Conservation (phyloP, 2,329 filamentous ascomycete species). For the Fonsecaea multimorphosa region DNA sequence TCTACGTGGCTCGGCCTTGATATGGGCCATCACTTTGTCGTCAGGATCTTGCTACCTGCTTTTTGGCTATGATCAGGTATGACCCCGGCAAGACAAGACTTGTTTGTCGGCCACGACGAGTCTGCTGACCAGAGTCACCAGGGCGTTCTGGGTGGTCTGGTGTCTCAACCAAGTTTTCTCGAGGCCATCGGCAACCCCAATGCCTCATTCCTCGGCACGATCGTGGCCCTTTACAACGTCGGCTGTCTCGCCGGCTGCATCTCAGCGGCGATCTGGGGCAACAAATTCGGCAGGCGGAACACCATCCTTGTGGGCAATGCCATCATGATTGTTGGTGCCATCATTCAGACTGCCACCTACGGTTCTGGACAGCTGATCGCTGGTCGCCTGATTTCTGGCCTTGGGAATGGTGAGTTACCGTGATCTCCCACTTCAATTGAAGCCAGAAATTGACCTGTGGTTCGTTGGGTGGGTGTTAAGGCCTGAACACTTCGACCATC, state of each 20-base stretch:
- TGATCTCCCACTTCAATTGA: too few species aligned
- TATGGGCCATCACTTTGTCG: constrained; percentile 27
- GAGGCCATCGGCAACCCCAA: constrained; percentile 39
- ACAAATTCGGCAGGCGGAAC: constrained; percentile 46
- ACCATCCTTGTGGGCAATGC: constrained; percentile 64
- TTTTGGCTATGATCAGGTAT: constrained; percentile 42
- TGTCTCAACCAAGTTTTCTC: constrained; percentile 58
- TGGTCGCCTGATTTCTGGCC: constrained; percentile 21
- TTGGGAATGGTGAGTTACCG: constrained; percentile 14
- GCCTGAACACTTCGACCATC: constrained; percentile 31
- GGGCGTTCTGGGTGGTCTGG: constrained; percentile 52
- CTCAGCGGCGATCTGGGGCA: constrained; percentile 46
- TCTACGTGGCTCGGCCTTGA: constrained; percentile 22
- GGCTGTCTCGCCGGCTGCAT: constrained; percentile 48
- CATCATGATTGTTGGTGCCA: constrained; percentile 55
- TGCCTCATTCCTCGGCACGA: constrained; percentile 56
- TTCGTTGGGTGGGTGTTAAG: neutral
- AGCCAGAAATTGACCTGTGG: neutral
- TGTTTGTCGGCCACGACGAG: too few species aligned
- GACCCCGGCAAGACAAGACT: too few species aligned
- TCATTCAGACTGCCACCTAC: constrained; percentile 45
- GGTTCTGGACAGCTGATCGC: constrained; percentile 35
- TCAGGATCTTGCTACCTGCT: constrained; percentile 39
- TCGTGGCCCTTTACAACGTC: constrained; percentile 58
- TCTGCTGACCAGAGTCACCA: constrained; percentile 1